phyloP scores from a whole-genome alignment of 352 stramenopile genomes.

The Phytophthora europaea region DNA sequence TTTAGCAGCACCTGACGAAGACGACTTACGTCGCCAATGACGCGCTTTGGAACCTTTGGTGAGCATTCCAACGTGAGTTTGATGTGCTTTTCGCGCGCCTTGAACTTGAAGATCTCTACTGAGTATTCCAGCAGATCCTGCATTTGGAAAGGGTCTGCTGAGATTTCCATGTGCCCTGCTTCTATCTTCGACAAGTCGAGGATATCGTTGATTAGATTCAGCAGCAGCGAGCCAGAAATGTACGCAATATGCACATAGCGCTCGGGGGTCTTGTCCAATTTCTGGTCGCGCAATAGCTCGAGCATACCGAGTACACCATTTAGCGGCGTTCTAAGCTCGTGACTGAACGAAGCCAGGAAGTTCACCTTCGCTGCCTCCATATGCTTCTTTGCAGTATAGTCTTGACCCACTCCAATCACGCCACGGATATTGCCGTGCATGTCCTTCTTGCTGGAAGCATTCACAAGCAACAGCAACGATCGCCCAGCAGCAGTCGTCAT shows the following conservation, averaged over 20 bases:
- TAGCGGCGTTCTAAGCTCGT: constrained; percentile 76
- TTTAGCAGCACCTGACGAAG: constrained; percentile 81
- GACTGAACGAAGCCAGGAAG: constrained; percentile 76
- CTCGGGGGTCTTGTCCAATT: constrained; percentile 65
- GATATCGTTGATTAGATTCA: constrained; percentile 90
- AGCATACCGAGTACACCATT: constrained; percentile 86
- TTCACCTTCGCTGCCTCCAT: constrained; percentile 78
- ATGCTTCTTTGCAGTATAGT: constrained; percentile 87
- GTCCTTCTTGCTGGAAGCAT: constrained; percentile 84
- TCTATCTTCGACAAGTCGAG: constrained; percentile 93
- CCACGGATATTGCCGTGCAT: constrained; percentile 90
- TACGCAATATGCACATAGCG: constrained; percentile 81
- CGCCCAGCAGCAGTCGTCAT: constrained; percentile 63
- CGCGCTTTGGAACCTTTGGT: constrained; percentile 59
- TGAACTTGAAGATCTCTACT: constrained; percentile 88
- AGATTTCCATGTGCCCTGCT: constrained; percentile 88
- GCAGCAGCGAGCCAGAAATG: constrained; percentile 69
- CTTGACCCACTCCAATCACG: constrained; percentile 90
- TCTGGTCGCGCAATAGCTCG: constrained; percentile 73
- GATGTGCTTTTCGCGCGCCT: constrained; percentile 84
- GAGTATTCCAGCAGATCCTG: constrained; percentile 79
- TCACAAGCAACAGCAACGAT: constrained; percentile 66
- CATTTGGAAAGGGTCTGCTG: constrained; percentile 81
- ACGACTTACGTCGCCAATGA: constrained; percentile 72
- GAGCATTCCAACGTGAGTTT: constrained; percentile 75